Conservation (phyloP, 2,329 filamentous ascomycete species). For the Colletotrichum euphorbiae region DNA sequence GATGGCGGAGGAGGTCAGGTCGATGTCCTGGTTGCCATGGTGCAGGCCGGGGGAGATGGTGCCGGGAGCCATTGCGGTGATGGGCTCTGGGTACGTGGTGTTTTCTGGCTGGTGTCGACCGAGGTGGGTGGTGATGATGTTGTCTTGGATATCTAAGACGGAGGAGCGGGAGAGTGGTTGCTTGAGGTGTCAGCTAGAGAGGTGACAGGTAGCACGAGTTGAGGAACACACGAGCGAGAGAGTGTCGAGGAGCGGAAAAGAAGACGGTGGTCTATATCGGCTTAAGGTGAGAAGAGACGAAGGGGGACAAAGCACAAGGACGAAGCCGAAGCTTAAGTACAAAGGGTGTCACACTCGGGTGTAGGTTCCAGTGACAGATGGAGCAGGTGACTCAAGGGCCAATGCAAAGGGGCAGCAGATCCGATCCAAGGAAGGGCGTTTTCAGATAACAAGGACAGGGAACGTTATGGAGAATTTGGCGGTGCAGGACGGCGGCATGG, state of each 20-base stretch:
- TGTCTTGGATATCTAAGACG: constrained; percentile 25
- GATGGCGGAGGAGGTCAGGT: constrained; percentile 65
- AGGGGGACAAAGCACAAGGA: constrained; percentile 34
- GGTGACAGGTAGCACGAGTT: background rate
- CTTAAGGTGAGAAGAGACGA: constrained; percentile 28
- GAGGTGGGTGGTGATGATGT: background rate
- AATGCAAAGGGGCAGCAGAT: constrained; percentile 39
- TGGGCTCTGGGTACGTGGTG: background rate
- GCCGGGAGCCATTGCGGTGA: constrained; percentile 45
- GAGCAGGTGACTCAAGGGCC: constrained; percentile 40
- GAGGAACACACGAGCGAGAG: background rate
- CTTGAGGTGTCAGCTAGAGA: background rate
- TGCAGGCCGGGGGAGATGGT: constrained; percentile 43
- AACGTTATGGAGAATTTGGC: constrained; percentile 26
- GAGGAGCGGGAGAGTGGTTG: constrained; percentile 3
- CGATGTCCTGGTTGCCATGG: constrained; percentile 63
- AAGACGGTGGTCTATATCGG: constrained; percentile 20
- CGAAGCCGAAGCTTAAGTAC: constrained; percentile 38
- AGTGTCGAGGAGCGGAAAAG: background rate
- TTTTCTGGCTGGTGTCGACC: background rate
- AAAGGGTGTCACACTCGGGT: constrained; percentile 29
- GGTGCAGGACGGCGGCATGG: constrained; percentile 7
- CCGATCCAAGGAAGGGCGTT: constrained; percentile 29
- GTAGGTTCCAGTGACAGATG: constrained; percentile 39
- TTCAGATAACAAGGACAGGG: constrained; percentile 39